Conservation (phyloP, 148 eudicot genomes). For the Heliosperma pusillum region DNA sequence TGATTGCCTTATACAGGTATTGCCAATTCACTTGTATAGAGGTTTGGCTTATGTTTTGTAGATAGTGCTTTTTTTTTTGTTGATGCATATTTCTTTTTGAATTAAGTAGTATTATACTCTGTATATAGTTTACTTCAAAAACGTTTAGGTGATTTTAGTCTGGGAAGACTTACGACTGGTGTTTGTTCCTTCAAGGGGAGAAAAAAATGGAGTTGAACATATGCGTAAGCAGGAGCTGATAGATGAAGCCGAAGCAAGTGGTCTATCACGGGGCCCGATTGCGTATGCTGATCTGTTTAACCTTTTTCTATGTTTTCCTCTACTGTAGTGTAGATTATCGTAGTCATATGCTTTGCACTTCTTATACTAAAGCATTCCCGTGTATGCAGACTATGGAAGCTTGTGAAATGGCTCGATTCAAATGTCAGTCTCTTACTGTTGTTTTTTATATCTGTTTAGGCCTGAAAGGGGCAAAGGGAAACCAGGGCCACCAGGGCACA, state of each 20-base stretch:
- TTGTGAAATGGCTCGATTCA: not conserved
- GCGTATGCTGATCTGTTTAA: constrained; percentile 41
- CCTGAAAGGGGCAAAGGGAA: constrained; percentile 76
- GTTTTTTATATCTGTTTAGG: constrained; percentile 39
- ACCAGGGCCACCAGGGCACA: constrained; percentile 54
- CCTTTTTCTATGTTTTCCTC: not conserved
- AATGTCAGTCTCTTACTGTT: not conserved
- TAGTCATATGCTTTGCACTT: not conserved
- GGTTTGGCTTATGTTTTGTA: not conserved
- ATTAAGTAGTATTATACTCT: not conserved
- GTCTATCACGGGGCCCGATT: constrained; percentile 82
- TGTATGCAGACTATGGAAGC: not conserved
- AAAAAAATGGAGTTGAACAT: constrained; percentile 45
- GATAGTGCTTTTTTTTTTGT: constrained; percentile 6
- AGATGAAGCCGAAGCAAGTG: constrained; percentile 96
- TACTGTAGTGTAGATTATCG: not conserved
- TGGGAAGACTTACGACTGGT: not conserved
- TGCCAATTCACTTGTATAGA: not conserved
- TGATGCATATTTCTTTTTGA: not conserved
- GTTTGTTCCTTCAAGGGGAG: constrained; percentile 41
- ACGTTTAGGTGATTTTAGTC: not conserved
- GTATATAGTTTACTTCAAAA: not conserved
- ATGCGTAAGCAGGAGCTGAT: constrained; percentile 85
- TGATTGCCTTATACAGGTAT: constrained; percentile 80
- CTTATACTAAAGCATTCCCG: not conserved